Evolutionary conservation across 2,329 filamentous ascomycete species (phyloP), one percentile per base, ranked within the genome.

Genomic region (Metarhizium anisopliae): DNA sequence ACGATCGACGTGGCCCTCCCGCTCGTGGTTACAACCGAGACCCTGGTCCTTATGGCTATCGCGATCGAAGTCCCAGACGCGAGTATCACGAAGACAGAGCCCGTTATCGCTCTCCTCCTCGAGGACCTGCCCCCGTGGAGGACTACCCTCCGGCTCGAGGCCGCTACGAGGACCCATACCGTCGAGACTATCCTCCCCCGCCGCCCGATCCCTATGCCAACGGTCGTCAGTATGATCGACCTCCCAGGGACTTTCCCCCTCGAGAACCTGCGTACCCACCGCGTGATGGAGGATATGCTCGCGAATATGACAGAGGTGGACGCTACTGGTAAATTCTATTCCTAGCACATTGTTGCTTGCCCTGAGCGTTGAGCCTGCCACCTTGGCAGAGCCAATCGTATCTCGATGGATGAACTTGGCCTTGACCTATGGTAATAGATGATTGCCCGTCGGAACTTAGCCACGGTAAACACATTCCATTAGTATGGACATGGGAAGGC

Each of bases 21-120:
- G 84, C 84, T 16, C 54, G 55, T 29, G 51, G 86, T 58, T 96
- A 95, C 71, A 95, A 88, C 71, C 84, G 88, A 20, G 78, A 77
- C 16, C 77, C 71, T 20, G 80, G 79, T 62, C 83, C 80, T 52
- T 85, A 88, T 59, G 85, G 88, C 61, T 96, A 96, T 72, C 91
- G 93, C 68, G 90, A 95, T 67, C 86, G 92, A 65, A 93, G 90
- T 66, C 87, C 87, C 56, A 86, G 87, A 58, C 86, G 90, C 63
- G 88, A 93, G 58, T 95, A 96, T 74, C 95, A 96, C 72, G 86
- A 90, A 50, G 89, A 93, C 60, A 84, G 87, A 67, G 84, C 88
- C 64, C 83, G 86, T 52, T 91, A 92, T 66, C 86, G 90, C 56
- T 90, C 89, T 56, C 90, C 90, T 59, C 87, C 88, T 49, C 86